Base-by-base conservation (phyloP, 768 basidiomycete genomes). In the Flagelloscypha sp. region DNA sequence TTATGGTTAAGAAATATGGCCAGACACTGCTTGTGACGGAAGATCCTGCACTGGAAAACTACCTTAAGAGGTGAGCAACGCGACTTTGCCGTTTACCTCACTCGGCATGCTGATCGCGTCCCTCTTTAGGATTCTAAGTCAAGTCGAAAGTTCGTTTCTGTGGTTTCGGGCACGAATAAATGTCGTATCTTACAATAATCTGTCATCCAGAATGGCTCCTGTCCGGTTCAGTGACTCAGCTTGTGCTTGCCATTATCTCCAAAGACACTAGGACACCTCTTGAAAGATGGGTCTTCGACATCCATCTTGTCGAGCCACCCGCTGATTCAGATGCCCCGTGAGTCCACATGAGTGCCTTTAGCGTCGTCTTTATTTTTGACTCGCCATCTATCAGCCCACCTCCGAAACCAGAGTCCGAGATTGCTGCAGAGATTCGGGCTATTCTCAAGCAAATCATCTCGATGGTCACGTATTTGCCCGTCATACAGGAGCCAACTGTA, bases 1-100 rank as follows among this genome's bases (percentile, higher is more conserved):
- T 89, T 53, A 93, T 95, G 88, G 94, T 99, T 41, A 99, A 98
- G 60, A 99, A 98, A 57, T 99, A 97, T 47, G 94, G 95, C 0
- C 81, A 98, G 53, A 92, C 89, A 0, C 86, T 99, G 35, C 71
- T 98, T 17, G 84, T 97, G 6, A 95, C 93, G 1, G 84, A 92
- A 45, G 94, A 99, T 47, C 77, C 92, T 30, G 84, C 84, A 3
- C 63, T 99, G 31, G 89, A 97, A 54, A 87, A 83, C 52, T 98
- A 99, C 53, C 72, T 98, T n/a, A 79, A 84, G 36, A 76, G 76
- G 84, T 84, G 46, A 19, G 57, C 47, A n/a, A 13, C 32, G 16
- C 37, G 27, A 19, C 21, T 43, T 39, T 29, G 37, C 30, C 41
- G 24, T 11, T 35, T 30, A 17, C 6, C 18, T 33, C 33, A 16